phyloP scores from a whole-genome alignment of 768 basidiomycete genomes.

The Auricularia sp. region DNA sequence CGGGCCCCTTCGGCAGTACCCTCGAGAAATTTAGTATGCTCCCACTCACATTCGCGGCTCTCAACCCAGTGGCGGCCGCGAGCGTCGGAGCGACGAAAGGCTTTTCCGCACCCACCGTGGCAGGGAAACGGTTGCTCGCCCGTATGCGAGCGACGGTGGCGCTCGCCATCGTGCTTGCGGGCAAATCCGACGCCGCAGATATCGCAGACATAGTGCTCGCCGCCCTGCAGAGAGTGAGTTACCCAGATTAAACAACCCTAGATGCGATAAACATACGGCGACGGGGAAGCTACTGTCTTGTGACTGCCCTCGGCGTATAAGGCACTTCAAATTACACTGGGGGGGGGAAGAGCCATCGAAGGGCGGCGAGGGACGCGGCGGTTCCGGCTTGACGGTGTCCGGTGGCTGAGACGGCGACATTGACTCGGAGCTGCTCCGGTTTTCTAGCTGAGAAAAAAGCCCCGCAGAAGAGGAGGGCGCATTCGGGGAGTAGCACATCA shows the following conservation, averaged over 20 bases:
- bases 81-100: not conserved
- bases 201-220: not conserved
- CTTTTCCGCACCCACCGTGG: not conserved
- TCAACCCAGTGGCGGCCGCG: slow-evolving; percentile 3
- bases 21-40: not conserved
- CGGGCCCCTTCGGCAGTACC: not conserved
- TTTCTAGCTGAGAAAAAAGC: too few species aligned
- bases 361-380: not conserved
- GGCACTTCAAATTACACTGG: too few species aligned
- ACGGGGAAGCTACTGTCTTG: not conserved
- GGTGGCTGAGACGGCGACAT: not conserved
- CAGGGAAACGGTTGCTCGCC: not conserved
- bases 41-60: not conserved
- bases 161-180: not conserved
- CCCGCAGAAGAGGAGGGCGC: not conserved
- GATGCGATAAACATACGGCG: not conserved
- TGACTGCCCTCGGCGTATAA: too few species aligned
- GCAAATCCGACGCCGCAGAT: not conserved
- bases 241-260: not conserved
- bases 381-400: not conserved
- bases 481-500: not conserved
- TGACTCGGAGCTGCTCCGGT: too few species aligned
- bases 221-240: not conserved
- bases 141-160: not conserved
- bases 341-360: too few species aligned